Percentiles rank a stretch among this genome's conserved stretches.
These are phyloP conservation scores for Medicago ruthenica DNA, from an alignment of 306 rosid species.

Conservation along the genomic window DNA sequence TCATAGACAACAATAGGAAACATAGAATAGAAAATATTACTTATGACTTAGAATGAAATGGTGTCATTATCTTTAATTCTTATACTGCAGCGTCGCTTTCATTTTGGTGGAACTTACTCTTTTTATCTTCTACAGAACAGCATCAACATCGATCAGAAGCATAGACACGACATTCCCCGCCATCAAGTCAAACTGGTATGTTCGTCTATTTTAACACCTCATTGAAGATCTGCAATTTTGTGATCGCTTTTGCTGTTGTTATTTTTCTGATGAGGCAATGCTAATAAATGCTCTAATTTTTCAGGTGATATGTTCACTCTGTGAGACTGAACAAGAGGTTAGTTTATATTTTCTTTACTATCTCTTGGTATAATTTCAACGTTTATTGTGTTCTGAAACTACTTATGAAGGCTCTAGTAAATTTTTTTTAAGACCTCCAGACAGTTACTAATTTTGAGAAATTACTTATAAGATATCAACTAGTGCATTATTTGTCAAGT, in stretches of 20 bases:
- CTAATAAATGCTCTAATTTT: constrained; percentile 35
- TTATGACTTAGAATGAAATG: too few species aligned
- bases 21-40: too few species aligned
- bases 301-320: constrained; percentile 85
- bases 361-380: background rate
- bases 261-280: background rate
- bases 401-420: too few species aligned
- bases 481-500: background rate
- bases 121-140: constrained; percentile 55
- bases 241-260: background rate
- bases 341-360: constrained; percentile 36
- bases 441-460: background rate
- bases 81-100: too few species aligned
- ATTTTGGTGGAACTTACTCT: background rate
- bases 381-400: background rate
- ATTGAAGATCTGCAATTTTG: background rate
- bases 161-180: constrained; percentile 82
- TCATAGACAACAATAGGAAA: too few species aligned
- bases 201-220: constrained; percentile 2
- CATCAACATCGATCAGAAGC: constrained; percentile 65
- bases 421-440: background rate
- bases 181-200: constrained; percentile 68
- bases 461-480: background rate
- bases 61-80: background rate
- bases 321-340: constrained; percentile 89